Percentiles rank a stretch among this genome's conserved stretches.
Evolutionary conservation across 805 yeast species (phyloP).

Genomic region (Monosporozyma yasuniensis): DNA sequence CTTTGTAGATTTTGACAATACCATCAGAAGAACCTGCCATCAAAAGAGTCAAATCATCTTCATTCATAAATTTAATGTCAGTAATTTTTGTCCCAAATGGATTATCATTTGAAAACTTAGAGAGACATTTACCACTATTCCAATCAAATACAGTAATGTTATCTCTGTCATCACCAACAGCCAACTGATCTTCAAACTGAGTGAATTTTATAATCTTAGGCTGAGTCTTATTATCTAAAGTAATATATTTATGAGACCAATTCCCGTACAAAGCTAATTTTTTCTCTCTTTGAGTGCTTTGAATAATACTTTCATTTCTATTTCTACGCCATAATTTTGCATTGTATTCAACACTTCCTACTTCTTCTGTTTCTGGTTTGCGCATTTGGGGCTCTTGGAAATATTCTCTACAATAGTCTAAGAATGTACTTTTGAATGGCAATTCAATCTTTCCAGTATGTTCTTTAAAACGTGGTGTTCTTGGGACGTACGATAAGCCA

Average conservation of each 20-base stretch:
- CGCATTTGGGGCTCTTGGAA: slow-evolving; percentile 96
- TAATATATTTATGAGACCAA: slow-evolving; percentile 60
- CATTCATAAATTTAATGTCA: slow-evolving; percentile 78
- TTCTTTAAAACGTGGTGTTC: slow-evolving; percentile 45
- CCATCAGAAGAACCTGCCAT: slow-evolving; percentile 92
- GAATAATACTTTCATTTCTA: slow-evolving; percentile 78
- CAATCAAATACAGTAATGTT: slow-evolving; percentile 84
- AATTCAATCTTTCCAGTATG: slow-evolving; percentile 28
- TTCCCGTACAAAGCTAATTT: slow-evolving; percentile 72
- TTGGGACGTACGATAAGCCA: slow-evolving; percentile 44
- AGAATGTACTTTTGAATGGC: slow-evolving; percentile 53
- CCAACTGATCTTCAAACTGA: slow-evolving; percentile 80
- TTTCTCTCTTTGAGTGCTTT: slow-evolving; percentile 85
- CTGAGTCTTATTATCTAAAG: slow-evolving; percentile 65
- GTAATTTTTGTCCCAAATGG: slow-evolving; percentile 85
- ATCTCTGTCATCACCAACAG: slow-evolving; percentile 77
- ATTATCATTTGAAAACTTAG: slow-evolving; percentile 72
- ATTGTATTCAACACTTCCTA: slow-evolving; percentile 80
- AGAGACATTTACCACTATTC: slow-evolving; percentile 48
- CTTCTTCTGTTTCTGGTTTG: slow-evolving; percentile 75
- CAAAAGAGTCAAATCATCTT: slow-evolving; percentile 80
- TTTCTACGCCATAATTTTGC: slow-evolving; percentile 81
- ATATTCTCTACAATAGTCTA: slow-evolving; percentile 74
- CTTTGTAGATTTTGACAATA: slow-evolving; percentile 75
- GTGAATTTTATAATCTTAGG: slow-evolving; percentile 74